These are phyloP conservation scores for Bothia castanella DNA, from an alignment of 1,284 basidiomycete genomes.

Conservation along the genomic window DNA sequence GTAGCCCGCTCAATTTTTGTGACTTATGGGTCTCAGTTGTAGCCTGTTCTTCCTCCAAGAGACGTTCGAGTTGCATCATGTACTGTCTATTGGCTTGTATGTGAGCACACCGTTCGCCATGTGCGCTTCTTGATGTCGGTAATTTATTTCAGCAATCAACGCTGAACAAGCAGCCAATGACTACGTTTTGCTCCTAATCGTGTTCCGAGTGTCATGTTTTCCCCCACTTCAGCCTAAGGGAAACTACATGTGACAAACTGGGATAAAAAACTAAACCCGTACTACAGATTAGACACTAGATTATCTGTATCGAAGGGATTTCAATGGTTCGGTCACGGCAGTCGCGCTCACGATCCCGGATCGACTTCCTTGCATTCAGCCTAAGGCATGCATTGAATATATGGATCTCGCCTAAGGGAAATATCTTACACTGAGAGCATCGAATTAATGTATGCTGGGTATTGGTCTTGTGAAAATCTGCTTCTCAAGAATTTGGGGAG, in stretches of 20 bases:
- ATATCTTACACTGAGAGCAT: slow-evolving; percentile 9
- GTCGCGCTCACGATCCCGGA: slow-evolving; percentile 10
- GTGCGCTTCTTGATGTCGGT: neutral
- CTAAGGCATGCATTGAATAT: neutral
- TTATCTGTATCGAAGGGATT: slow-evolving; percentile 7
- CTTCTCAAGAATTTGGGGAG: neutral
- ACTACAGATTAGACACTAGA: neutral
- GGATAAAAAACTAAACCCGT: neutral
- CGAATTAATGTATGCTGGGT: slow-evolving; percentile 11
- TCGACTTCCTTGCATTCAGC: slow-evolving; percentile 11
- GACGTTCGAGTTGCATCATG: slow-evolving; percentile 11
- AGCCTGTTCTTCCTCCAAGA: slow-evolving; percentile 11
- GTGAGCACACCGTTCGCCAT: slow-evolving; percentile 4
- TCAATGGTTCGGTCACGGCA: slow-evolving; percentile 4
- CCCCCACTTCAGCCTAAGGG: too few relatives aligned
- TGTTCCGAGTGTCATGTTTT: too few relatives aligned
- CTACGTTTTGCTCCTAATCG: too few relatives aligned
- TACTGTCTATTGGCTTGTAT: slow-evolving; percentile 10
- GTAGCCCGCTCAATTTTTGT: slow-evolving; percentile 7
- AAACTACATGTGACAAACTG: too few relatives aligned
- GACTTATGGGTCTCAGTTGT: slow-evolving; percentile 14
- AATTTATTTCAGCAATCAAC: neutral
- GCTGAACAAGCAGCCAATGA: neutral
- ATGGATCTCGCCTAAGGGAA: neutral
- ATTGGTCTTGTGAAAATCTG: neutral